These are phyloP conservation scores for Citrus sp. DNA, from an alignment of 345 rosid species.

Conservation along the genomic window DNA sequence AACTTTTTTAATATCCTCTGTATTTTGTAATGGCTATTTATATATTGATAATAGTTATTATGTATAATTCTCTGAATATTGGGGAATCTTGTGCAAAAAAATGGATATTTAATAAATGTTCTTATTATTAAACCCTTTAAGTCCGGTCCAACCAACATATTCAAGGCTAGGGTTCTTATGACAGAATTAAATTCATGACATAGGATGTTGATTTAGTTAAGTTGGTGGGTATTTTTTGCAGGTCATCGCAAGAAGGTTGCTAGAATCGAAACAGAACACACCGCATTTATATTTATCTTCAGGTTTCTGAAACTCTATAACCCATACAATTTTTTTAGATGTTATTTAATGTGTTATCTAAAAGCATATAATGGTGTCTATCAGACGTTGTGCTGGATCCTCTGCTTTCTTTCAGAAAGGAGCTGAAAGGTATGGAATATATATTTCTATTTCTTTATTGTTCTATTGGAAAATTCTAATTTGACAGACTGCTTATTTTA, in stretches of 20 bases:
- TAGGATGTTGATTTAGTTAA: neutral
- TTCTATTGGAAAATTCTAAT: neutral
- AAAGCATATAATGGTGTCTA: constrained; percentile 18
- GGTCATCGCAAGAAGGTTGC: constrained; percentile 78
- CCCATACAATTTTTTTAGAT: constrained; percentile 8
- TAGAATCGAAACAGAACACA: constrained; percentile 79
- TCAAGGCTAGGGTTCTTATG: neutral
- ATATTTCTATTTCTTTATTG: neutral
- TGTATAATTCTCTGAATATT: neutral
- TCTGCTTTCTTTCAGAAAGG: constrained; percentile 85
- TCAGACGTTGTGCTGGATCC: constrained; percentile 95
- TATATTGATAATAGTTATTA: neutral
- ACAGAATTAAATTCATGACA: neutral
- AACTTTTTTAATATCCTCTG: neutral
- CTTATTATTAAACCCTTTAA: neutral
- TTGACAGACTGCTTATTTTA: constrained; percentile 22
- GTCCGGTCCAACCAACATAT: neutral
- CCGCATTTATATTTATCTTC: constrained; percentile 89
- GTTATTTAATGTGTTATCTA: constrained; percentile 20
- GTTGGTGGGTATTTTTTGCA: constrained; percentile 25
- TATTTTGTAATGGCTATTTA: neutral
- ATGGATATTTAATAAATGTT: no score
- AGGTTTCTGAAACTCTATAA: constrained; percentile 44
- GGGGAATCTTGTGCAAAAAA: neutral
- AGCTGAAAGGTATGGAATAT: constrained; percentile 64